phyloP scores from a whole-genome alignment of 108 stramenopile species.

The Cyclostephanos invisitatus region DNA sequence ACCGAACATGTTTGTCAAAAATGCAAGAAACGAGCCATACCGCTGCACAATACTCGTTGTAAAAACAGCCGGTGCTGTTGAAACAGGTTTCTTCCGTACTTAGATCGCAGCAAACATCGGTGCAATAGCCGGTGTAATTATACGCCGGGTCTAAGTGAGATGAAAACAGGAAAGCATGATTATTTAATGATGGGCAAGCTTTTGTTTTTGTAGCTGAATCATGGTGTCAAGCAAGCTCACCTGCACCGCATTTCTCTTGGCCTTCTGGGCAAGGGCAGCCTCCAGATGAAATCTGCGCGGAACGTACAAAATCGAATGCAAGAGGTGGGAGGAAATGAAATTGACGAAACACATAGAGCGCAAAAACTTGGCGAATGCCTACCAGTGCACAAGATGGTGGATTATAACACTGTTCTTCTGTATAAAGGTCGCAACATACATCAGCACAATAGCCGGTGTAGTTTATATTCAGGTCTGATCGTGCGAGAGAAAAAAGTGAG shows the following conservation, averaged over 20 bases:
- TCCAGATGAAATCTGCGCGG: too few species aligned
- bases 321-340: not conserved
- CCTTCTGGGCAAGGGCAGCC: too few species aligned
- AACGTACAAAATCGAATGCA: not conserved
- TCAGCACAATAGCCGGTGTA: not conserved
- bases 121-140: conserved; percentile 11
- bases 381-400: not conserved
- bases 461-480: not conserved
- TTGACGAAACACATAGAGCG: not conserved
- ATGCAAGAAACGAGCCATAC: too few species aligned
- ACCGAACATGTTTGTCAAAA: too few species aligned
- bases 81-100: conserved; percentile 5
- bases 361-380: not conserved
- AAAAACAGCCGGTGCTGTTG: not conserved
- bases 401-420: not conserved
- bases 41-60: not conserved
- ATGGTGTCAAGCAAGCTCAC: too few species aligned
- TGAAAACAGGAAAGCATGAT: too few species aligned
- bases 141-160: not conserved
- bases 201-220: too few species aligned
- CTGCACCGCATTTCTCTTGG: too few species aligned
- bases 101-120: conserved; percentile 11
- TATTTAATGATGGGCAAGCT: too few species aligned
- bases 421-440: not conserved
- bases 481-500: not conserved